These are phyloP conservation scores for Phyllosticta paracitricarpa DNA, from an alignment of 2,329 filamentous ascomycete genomes.

Conservation along the genomic window DNA sequence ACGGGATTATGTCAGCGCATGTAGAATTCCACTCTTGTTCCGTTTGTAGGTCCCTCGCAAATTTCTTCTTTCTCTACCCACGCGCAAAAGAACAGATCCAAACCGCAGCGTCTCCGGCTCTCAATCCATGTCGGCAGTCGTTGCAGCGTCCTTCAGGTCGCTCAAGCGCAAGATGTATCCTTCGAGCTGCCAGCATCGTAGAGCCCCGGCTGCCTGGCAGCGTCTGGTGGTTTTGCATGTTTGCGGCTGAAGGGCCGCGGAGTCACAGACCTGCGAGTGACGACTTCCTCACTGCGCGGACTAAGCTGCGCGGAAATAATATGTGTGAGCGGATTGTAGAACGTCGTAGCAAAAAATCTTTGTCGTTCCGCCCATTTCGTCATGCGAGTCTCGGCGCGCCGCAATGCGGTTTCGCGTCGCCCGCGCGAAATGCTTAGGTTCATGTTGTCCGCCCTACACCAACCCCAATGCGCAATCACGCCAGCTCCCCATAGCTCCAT, in stretches of 20 bases:
- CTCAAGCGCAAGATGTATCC: slow-evolving; percentile 5
- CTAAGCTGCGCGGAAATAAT: slow-evolving; percentile 1
- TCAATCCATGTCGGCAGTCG: background rate
- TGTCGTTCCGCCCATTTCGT: background rate
- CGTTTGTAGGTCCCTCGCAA: background rate
- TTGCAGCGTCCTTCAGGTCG: background rate
- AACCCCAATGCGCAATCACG: background rate
- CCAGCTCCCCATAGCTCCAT: background rate
- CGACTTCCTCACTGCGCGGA: background rate
- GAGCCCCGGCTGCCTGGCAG: slow-evolving; percentile 2
- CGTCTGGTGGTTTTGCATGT: slow-evolving; percentile 1
- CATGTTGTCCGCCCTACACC: background rate
- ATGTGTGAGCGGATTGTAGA: too few relatives aligned
- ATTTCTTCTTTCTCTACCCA: background rate
- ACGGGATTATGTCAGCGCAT: background rate
- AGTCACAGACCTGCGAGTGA: slow-evolving; percentile 8
- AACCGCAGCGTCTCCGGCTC: background rate
- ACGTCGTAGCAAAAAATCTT: background rate
- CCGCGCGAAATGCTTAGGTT: background rate
- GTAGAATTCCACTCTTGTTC: background rate
- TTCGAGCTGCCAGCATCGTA: background rate
- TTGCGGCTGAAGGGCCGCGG: background rate
- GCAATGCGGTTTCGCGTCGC: background rate
- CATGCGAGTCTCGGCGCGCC: background rate
- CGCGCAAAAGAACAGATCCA: background rate